Base-by-base conservation (phyloP, 192 early-diverging fungal species). In the Oehlia diaphana region DNA sequence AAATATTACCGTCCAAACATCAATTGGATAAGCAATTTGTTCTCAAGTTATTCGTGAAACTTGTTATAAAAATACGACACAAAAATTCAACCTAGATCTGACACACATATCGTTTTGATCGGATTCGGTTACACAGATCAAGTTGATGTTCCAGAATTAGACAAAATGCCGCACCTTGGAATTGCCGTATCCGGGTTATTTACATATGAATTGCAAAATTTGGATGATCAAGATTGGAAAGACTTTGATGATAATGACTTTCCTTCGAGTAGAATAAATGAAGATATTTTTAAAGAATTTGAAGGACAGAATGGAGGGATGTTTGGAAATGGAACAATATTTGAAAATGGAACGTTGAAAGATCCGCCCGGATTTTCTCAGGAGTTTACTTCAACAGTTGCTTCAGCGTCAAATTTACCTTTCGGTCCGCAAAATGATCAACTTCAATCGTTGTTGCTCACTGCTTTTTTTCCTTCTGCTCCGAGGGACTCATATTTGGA, bases 391-490 rank as follows among this genome's bases (percentile, higher is more conserved):
- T 44, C 79, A 13, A 65, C 79, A 0, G 76, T 71, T n/a, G 19
- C 74, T 8, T 80, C 79, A 31, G 37, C 80, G 6, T 81, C 85
- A 8, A 47, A 49, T 4, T 68, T 90, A 70, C 84, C 84, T 9
- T 90, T 90, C 75, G 89, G 89, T 6, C 83, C 89, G n/a, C 80
- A 72, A 5, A 88, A 90, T 23, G 89, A 90, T 68, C 89, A 88
- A 33, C 74, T 90, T n/a, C 79, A 82, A 28, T 87, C 88, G 1
- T 21, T 90, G 13, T 82, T 82, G 1, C 77, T 90, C 0, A 81
- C 74, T 37, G 85, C 88, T 26, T 76, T 85, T 3, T 90, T 90
- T 77, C 88, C 86, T 3, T 75, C 83, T 2, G 79, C 85, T 0
- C 80, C 81, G 2, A 64, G 81, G 58, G 83, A 68, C 19, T 39